Percentiles rank a stretch among this genome's conserved stretches.
phyloP scores from a whole-genome alignment of 805 yeast genomes.

The Ogataea salicorniae region DNA sequence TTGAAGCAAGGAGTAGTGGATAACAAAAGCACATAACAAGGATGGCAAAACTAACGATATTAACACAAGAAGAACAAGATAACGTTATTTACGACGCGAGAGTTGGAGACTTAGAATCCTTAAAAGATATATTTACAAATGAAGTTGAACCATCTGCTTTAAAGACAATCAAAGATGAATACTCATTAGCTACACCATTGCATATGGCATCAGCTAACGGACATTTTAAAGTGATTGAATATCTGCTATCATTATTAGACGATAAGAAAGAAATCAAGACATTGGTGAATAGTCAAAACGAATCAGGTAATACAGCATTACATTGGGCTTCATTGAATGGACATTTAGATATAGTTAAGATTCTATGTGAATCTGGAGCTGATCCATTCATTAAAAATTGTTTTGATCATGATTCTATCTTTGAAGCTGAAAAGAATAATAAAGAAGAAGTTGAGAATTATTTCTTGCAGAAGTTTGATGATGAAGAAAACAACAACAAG shows the following conservation, averaged over 20 bases:
- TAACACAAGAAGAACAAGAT: slow-evolving; percentile 74
- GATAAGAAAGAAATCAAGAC: slow-evolving; percentile 37
- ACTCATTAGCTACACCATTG: slow-evolving; percentile 65
- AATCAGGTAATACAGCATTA: slow-evolving; percentile 86
- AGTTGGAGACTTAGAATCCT: slow-evolving; percentile 75
- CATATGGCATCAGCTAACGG: slow-evolving; percentile 98
- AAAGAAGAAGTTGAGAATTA: slow-evolving; percentile 74
- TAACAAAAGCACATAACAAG: neutral
- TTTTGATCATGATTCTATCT: slow-evolving; percentile 77
- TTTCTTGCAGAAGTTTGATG: slow-evolving; percentile 65
- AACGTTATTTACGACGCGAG: slow-evolving; percentile 80
- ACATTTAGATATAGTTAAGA: slow-evolving; percentile 62
- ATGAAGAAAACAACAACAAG: slow-evolving; percentile 38
- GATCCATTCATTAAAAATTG: slow-evolving; percentile 77
- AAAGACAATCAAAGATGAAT: slow-evolving; percentile 53
- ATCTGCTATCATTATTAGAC: slow-evolving; percentile 46
- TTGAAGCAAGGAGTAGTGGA: too few species aligned
- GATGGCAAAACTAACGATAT: slow-evolving; percentile 25
- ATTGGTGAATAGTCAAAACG: slow-evolving; percentile 53
- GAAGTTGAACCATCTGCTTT: slow-evolving; percentile 41
- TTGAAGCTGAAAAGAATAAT: slow-evolving; percentile 79
- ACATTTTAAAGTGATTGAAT: slow-evolving; percentile 62
- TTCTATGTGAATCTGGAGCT: slow-evolving; percentile 70
- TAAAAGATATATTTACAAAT: slow-evolving; percentile 62
- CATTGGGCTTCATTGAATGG: slow-evolving; percentile 97